A percentile compares a stretch with the other conserved stretches of the same genome.
phyloP scores from a whole-genome alignment of 202 grass and related monocot genomes.

The Dendrocalamus latiflorus region DNA sequence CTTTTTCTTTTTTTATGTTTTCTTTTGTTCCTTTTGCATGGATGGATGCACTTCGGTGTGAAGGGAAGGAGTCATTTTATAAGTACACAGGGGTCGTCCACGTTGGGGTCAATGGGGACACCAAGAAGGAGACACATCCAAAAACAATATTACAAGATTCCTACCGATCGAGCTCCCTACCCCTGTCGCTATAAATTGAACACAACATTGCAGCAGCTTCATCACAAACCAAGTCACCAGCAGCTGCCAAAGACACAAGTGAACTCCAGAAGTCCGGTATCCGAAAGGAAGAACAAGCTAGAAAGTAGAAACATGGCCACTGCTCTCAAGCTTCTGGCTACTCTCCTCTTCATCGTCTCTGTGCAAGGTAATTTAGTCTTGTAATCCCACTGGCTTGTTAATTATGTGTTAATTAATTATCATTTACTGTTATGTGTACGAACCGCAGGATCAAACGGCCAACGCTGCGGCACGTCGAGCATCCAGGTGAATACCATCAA shows the following conservation, averaged over 20 bases:
- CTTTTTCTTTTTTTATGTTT: too few relatives aligned
- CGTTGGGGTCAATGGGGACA: not conserved
- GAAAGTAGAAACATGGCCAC: not conserved
- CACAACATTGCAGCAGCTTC: not conserved
- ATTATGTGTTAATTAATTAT: not conserved
- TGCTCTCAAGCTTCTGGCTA: not conserved
- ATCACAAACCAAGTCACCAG: not conserved
- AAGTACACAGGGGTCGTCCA: not conserved
- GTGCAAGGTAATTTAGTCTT: not conserved
- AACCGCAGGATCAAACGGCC: conserved; percentile 1
- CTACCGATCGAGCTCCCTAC: not conserved
- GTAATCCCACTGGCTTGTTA: not conserved
- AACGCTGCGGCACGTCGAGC: conserved; percentile 23
- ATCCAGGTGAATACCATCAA: conserved; percentile 50
- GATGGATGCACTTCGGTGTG: not conserved
- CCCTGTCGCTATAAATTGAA: conserved; percentile 16
- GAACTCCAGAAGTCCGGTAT: not conserved
- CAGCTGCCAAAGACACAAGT: not conserved
- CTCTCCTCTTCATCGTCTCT: not conserved
- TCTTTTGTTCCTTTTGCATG: not conserved
- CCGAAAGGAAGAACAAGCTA: not conserved
- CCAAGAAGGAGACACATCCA: not conserved
- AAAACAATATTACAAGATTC: not conserved
- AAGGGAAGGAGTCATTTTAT: conserved; percentile 9
- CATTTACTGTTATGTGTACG: not conserved